Base-by-base conservation (phyloP, 2,329 filamentous ascomycete genomes). In the Scleromitrula shiraiana region DNA sequence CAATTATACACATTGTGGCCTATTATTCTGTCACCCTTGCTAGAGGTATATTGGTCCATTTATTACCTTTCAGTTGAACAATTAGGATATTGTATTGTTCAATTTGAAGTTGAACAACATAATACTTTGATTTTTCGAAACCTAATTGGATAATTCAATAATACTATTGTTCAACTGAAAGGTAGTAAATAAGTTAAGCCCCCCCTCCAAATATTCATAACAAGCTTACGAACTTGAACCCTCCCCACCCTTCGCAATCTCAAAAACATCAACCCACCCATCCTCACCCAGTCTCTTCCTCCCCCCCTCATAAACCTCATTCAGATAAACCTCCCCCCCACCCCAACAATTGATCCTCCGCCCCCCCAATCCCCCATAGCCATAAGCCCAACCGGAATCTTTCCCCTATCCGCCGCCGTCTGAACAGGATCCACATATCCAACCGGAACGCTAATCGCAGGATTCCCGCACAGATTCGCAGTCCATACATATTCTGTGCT, bases 401-500 rank as follows among this genome's bases (percentile, higher is more conserved):
- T 74, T 0, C 83, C 84, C 2, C n/a, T n/a, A n/a, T 77, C 79
- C 10, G 23, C 49, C 1, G 56, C 53, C 3, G 45, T 45, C 19
- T 53, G 48, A 4, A 55, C 56, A 10, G 55, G 55, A 26, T 56
- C 52, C 4, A 71, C 75, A 66, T 88, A 94, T 1, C 86, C 89
- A 9, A 86, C 80, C 0, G 89, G 88, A 26, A 80, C 80, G 37
- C 73, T 80, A 14, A 93, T 76, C 1, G 86, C 81, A 1, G 90
- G 90, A 41, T 82, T 82, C 0, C 90, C 90, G 0, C 75, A 79
- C 57, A 88, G 82, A 66, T 95, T 96, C 6, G 89, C 85, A 32
- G 95, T 67, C 77, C 85, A 95, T 10, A 86, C 80, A 66, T 88
- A 95, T 65, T 83, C 80, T 88, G 95, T 95, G 61, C 78, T 86